Evolutionary conservation across 2,329 filamentous ascomycete species (phyloP).

Genomic region (Colletotrichum sp.): DNA sequence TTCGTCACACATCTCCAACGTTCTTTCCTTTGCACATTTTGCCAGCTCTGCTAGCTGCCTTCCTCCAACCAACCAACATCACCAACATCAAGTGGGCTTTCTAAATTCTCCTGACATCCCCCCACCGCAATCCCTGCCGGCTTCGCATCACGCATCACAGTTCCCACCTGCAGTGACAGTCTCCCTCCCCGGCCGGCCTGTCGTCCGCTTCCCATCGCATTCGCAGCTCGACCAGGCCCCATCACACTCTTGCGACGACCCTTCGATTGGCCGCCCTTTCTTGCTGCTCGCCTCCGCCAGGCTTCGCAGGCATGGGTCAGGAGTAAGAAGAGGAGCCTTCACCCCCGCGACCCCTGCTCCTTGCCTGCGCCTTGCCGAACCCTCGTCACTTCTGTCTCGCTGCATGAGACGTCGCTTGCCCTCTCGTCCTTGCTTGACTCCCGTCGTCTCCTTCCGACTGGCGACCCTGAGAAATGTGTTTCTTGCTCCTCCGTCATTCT

Average conservation of each 20-base stretch:
- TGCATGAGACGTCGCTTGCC: conserved; percentile 5
- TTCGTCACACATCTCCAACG: background rate
- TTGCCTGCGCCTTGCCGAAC: background rate
- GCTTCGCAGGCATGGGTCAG: background rate
- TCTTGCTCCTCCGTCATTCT: background rate
- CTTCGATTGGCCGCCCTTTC: background rate
- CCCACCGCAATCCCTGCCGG: background rate
- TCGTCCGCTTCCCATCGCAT: background rate
- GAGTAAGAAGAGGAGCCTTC: background rate
- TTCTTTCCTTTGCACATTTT: background rate
- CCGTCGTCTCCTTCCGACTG: background rate
- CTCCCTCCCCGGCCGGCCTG: background rate
- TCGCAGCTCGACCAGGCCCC: background rate
- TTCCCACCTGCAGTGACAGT: background rate
- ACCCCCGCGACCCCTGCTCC: background rate
- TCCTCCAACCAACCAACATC: background rate
- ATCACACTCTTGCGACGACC: background rate
- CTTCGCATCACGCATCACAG: background rate
- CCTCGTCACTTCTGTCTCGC: conserved; percentile 12
- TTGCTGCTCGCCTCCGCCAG: background rate
- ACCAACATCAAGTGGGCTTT: background rate
- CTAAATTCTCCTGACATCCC: background rate
- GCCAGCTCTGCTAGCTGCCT: background rate
- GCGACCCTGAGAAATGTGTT: conserved; percentile 1
- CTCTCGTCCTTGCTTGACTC: background rate